phyloP scores from a whole-genome alignment of 345 rosid species.

The Aegle marmelos region DNA sequence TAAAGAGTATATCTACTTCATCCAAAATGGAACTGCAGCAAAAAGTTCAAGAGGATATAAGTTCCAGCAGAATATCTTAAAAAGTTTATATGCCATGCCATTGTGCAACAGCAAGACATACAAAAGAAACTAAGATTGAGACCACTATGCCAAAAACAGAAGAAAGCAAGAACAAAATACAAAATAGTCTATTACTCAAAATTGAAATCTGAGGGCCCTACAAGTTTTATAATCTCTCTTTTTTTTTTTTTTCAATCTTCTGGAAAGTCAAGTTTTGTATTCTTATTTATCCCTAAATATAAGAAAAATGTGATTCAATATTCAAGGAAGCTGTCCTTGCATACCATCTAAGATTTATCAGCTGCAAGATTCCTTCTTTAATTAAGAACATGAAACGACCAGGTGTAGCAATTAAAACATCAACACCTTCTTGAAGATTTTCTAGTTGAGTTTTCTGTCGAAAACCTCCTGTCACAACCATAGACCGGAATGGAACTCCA shows the following conservation, averaged over 20 bases:
- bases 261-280: no score
- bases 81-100: background rate
- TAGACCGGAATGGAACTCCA: constrained; percentile 90
- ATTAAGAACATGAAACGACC: constrained; percentile 87
- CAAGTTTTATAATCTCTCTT: background rate
- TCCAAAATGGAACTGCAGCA: constrained; percentile 75
- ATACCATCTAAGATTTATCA: constrained; percentile 75
- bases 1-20: constrained; percentile 85
- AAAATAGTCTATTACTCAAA: background rate
- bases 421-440: constrained; percentile 73
- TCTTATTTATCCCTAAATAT: constrained; percentile 1
- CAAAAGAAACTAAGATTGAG: background rate
- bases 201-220: background rate
- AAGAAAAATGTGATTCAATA: constrained; percentile 1
- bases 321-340: constrained; percentile 2
- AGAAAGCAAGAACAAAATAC: background rate
- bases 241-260: no score
- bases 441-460: constrained; percentile 84
- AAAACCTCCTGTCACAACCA: constrained; percentile 91
- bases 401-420: constrained; percentile 89
- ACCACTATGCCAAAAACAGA: background rate
- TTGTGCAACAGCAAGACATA: no score
- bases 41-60: constrained; percentile 10
- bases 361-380: constrained; percentile 64
- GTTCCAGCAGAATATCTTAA: background rate